A percentile compares a stretch with the other conserved stretches of the same genome.
Conservation (phyloP, 164 flowering plant species). For the Aristolochia fimbriata region DNA sequence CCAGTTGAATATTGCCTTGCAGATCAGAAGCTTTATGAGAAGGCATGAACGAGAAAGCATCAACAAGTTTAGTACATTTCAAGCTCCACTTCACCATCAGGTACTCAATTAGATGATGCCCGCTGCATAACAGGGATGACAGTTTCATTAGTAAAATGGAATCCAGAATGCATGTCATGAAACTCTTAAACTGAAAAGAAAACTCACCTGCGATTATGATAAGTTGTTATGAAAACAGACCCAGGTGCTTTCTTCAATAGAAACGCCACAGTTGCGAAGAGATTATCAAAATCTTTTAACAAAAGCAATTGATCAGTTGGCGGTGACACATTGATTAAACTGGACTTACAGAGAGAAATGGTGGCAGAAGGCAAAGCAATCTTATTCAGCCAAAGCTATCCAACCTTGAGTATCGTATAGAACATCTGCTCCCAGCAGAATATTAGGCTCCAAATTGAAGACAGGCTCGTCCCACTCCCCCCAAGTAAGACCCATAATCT, state of each 20-base stretch:
- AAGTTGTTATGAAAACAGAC: conserved; percentile 76
- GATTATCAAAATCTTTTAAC: conserved; percentile 68
- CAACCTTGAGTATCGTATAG: conserved; percentile 73
- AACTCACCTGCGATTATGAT: conserved; percentile 76
- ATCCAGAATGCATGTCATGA: too few relatives aligned
- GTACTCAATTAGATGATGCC: conserved; percentile 90
- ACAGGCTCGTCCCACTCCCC: conserved; percentile 78
- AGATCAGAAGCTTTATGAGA: conserved; percentile 42
- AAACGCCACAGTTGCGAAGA: conserved; percentile 83
- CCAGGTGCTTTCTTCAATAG: conserved; percentile 64
- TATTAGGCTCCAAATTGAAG: conserved; percentile 47
- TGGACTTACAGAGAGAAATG: not conserved
- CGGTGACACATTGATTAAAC: too few relatives aligned
- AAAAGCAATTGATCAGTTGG: not conserved
- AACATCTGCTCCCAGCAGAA: conserved; percentile 94
- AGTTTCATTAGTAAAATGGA: not conserved
- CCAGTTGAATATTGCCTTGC: conserved; percentile 75
- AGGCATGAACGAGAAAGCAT: conserved; percentile 85
- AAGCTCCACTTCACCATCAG: conserved; percentile 92
- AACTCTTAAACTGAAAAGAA: not conserved
- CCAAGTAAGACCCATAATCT: conserved; percentile 85
- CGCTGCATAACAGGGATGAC: conserved; percentile 31
- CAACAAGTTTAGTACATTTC: conserved; percentile 68
- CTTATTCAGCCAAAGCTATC: too few relatives aligned
- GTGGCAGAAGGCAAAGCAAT: not conserved